phyloP scores from a whole-genome alignment of 1,139 yeast species.

The Arxiozyma bovina region DNA sequence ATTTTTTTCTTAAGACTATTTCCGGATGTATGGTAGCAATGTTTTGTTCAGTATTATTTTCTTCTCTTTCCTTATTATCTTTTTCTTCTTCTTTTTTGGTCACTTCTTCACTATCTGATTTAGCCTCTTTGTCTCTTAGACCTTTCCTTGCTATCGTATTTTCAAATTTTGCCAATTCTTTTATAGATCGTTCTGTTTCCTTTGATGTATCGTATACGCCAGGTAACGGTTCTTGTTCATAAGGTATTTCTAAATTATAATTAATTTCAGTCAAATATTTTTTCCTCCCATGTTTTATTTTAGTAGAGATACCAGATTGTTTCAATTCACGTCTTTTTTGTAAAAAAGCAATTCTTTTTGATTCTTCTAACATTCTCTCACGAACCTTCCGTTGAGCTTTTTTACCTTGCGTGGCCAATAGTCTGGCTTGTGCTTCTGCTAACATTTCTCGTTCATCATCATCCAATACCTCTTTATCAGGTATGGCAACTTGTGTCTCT shows the following conservation, averaged over 20 bases:
- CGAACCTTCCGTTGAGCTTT: slow-evolving; percentile 88
- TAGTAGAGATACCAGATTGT: slow-evolving; percentile 69
- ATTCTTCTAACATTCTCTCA: slow-evolving; percentile 70
- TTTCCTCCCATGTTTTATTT: slow-evolving; percentile 35
- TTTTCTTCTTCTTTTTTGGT: slow-evolving; percentile 9
- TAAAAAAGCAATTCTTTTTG: slow-evolving; percentile 61
- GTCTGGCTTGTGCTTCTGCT: slow-evolving; percentile 83
- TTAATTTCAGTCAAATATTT: slow-evolving; percentile 62
- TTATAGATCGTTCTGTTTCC: slow-evolving; percentile 41
- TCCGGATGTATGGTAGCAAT: background rate
- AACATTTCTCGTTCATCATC: slow-evolving; percentile 91
- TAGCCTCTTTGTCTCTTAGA: slow-evolving; percentile 32
- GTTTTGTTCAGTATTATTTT: background rate
- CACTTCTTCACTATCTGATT: slow-evolving; percentile 19
- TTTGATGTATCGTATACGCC: slow-evolving; percentile 64
- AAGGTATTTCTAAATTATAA: slow-evolving; percentile 74
- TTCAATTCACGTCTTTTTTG: slow-evolving; percentile 81
- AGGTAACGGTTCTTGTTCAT: slow-evolving; percentile 60
- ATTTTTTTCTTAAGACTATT: background rate
- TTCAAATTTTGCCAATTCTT: slow-evolving; percentile 39
- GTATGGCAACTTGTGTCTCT: slow-evolving; percentile 76
- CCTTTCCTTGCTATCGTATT: slow-evolving; percentile 43
- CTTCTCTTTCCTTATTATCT: slow-evolving; percentile 19
- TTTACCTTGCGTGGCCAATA: slow-evolving; percentile 90
- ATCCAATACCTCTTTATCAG: slow-evolving; percentile 69